Base-by-base conservation (phyloP, 208 protist species). In the Borovskyia barvae region DNA sequence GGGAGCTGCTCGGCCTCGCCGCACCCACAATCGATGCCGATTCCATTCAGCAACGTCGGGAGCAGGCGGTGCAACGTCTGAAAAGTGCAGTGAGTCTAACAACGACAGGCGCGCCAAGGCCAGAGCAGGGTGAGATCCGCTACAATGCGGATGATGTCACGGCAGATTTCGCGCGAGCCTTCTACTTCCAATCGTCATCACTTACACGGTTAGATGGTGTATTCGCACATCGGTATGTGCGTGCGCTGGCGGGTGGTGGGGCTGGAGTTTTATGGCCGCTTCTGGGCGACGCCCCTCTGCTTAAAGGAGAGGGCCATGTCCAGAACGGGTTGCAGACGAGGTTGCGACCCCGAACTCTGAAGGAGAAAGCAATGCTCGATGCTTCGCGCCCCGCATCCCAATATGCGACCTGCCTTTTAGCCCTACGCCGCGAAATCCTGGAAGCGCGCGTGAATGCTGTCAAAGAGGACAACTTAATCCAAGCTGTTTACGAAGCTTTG, bases 181-280 rank as follows among this genome's bases (percentile, higher is more conserved):
- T 71, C 19, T 46, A 59, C 40, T 12, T 54, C 25, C 64, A 71
- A 35, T 28, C 64, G 5, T 32, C 17, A 7, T 58, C 48, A 11
- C 54, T 42, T 9, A 53, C 51, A 22, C 55, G 33, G 0, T 28
- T 71, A 5, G 20, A 45, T 8, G 64, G 54, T 28, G 32, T 64
- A 11, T 71, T 71, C 29, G 48, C 52, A 33, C 64, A 71, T 25
- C 64, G 55, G n/a, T 39, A 28, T 33, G 17, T 64, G 3, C 54
- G 48, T 22, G 29, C n/a, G 1, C 30, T 71, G 7, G 49, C 40
- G 5, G 64, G 64, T 7, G 64, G 26, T 35, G 64, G 64, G 11
- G 40, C n/a, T 12, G 55, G 55, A 9, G 28, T 19, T 24, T 28
- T 71, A 28, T 71, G 64, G 64, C 11, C 37, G 2, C 41, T 8